Evolutionary conservation across 306 rosid species (phyloP), one percentile per base, ranked within the genome.

Genomic region (Vicia sativa): DNA sequence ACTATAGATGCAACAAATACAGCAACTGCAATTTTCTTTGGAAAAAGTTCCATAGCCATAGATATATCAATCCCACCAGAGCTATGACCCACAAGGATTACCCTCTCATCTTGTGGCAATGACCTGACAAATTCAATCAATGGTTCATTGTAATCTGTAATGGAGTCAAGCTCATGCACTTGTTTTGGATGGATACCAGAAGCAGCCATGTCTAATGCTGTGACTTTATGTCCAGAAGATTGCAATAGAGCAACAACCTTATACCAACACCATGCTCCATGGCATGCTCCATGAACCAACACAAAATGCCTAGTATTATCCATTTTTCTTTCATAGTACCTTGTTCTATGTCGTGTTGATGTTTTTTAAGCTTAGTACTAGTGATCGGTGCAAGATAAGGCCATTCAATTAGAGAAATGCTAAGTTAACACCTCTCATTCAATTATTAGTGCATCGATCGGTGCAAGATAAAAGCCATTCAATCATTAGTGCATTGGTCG

Each of bases 181-280:
- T 74, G 71, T 63, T 50, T 85, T 7, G 49, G 77, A 72, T 87
- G 56, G 29, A 79, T 77, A 3, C 96, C 90, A 6, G 77, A 80
- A 12, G 85, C 86, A 3, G 85, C 83, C 79, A 83, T 52, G 81
- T 89, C 87, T 23, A 85, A 53, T 18, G 80, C 38, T 6, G 89
- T 85, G 11, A 85, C 89, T 16, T 48, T 5, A 72, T 79, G 86
- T 10, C 89, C 89, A 26, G n/a, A 52, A 0, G 85, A 76, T 71
- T 76, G 68, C 19, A 87, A 50, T 54, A 70, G 14, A 38, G 78
- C 38, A 8, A 49, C 4, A 2, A 87, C 26, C 81, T 83, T 87
- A 6, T 77, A 85, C 91, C 96, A 89, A 49, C 86, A 74, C 91
- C 95, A 87, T 0, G 85, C 90, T 7, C 96, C 96, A 63, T 77